A percentile compares a stretch with the other conserved stretches of the same genome.
Evolutionary conservation across 1,284 basidiomycete species (phyloP).

Genomic region (Lignosus rhinocerotis): DNA sequence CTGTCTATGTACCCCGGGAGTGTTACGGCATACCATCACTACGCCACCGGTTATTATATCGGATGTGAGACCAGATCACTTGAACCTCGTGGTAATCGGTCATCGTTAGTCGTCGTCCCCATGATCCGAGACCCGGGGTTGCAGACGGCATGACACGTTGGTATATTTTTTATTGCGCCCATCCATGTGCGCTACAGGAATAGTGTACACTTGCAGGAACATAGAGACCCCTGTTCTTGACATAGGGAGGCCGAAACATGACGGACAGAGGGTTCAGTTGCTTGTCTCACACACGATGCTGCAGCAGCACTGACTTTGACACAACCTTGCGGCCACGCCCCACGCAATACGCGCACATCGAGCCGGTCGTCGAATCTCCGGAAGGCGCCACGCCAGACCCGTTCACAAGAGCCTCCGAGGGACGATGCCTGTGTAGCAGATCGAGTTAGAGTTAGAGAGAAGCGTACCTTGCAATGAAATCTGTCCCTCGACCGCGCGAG

Average conservation of each 20-base stretch:
- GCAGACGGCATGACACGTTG: too few species aligned
- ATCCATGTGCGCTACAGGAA: too few species aligned
- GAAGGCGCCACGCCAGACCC: not conserved
- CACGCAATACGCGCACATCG: not conserved
- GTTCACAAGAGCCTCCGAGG: not conserved
- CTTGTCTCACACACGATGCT: not conserved
- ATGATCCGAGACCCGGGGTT: too few species aligned
- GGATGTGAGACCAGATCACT: too few species aligned
- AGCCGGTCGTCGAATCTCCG: not conserved
- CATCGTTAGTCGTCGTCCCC: too few species aligned
- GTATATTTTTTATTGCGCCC: too few species aligned
- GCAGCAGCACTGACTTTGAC: not conserved
- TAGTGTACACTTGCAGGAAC: too few species aligned
- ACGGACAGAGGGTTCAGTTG: too few species aligned
- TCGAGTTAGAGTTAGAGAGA: not conserved
- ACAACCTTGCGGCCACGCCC: not conserved
- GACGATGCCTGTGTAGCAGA: not conserved
- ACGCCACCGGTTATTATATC: too few species aligned
- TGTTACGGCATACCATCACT: too few species aligned
- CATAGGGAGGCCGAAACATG: not conserved
- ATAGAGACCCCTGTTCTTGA: not conserved
- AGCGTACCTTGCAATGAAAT: not conserved
- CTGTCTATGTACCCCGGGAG: too few species aligned
- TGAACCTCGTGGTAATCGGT: too few species aligned
- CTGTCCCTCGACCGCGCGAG: not conserved